Conservation (phyloP, 2,329 filamentous ascomycete species). For the Penicillium sp. region DNA sequence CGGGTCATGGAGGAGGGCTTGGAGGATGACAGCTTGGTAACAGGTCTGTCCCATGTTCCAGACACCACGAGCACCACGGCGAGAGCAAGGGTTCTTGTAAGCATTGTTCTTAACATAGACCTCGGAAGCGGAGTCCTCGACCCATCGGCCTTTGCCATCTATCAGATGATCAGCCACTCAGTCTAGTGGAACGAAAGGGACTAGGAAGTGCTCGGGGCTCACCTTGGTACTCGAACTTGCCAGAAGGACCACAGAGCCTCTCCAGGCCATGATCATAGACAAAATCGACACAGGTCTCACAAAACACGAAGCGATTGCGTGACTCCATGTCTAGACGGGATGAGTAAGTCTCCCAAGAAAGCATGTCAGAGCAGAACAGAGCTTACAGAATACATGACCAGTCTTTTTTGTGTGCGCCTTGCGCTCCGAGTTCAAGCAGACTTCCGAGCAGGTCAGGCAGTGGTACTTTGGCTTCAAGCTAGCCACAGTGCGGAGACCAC, state of each 20-base stretch:
- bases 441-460: constrained; percentile 41
- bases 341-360: constrained; percentile 10
- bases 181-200: background rate
- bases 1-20: constrained; percentile 91
- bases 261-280: constrained; percentile 47
- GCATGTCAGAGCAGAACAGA: background rate
- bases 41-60: constrained; percentile 99
- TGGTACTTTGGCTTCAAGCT: constrained; percentile 44
- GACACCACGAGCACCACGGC: constrained; percentile 84
- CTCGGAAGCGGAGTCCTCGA: constrained; percentile 63
- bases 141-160: constrained; percentile 39
- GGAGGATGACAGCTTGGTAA: constrained; percentile 95
- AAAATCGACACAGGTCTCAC: constrained; percentile 44
- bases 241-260: constrained; percentile 31
- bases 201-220: background rate
- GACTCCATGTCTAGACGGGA: constrained; percentile 42
- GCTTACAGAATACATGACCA: constrained; percentile 46
- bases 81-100: constrained; percentile 76
- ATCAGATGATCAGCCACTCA: constrained; percentile 1
- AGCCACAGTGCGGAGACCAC: constrained; percentile 25
- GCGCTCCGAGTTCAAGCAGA: constrained; percentile 35
- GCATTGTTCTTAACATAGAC: constrained; percentile 78
- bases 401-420: constrained; percentile 41
- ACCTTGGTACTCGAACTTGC: constrained; percentile 20
- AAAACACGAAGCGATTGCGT: constrained; percentile 42